Evolutionary conservation across 495 filamentous ascomycete species (phyloP).

Genomic region (Penicillium egyptiacum): DNA sequence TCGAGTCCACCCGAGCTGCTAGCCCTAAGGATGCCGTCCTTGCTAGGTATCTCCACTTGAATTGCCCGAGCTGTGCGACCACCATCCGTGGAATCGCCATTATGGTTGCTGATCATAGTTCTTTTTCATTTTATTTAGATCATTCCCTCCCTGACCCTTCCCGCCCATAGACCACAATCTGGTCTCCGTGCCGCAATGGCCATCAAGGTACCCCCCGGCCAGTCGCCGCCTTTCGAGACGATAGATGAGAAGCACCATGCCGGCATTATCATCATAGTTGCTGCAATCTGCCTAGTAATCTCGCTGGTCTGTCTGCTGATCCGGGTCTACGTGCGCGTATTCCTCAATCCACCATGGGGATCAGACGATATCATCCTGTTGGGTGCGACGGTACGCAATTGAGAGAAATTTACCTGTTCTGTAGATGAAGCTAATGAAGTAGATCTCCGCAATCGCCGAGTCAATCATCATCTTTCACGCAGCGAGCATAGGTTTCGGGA

Average conservation of each 20-base stretch:
- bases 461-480: not conserved
- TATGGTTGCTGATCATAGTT: not conserved
- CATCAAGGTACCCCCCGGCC: constrained; percentile 17
- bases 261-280: constrained; percentile 39
- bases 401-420: not conserved
- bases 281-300: constrained; percentile 42
- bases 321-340: not conserved
- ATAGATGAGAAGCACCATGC: constrained; percentile 29
- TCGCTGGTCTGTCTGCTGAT: constrained; percentile 31
- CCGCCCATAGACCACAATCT: not conserved
- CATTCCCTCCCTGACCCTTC: not conserved
- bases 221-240: constrained; percentile 24
- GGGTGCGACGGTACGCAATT: not conserved
- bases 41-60: not conserved
- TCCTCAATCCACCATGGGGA: not conserved
- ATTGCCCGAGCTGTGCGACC: not conserved
- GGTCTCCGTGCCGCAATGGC: constrained; percentile 1
- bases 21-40: not conserved
- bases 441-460: not conserved
- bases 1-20: no score
- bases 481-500: not conserved
- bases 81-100: not conserved
- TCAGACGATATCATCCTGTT: not conserved
- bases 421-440: not conserved
- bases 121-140: not conserved